Evolutionary conservation across 2,329 filamentous ascomycete species (phyloP).

Genomic region (Epichloe glyceriae): DNA sequence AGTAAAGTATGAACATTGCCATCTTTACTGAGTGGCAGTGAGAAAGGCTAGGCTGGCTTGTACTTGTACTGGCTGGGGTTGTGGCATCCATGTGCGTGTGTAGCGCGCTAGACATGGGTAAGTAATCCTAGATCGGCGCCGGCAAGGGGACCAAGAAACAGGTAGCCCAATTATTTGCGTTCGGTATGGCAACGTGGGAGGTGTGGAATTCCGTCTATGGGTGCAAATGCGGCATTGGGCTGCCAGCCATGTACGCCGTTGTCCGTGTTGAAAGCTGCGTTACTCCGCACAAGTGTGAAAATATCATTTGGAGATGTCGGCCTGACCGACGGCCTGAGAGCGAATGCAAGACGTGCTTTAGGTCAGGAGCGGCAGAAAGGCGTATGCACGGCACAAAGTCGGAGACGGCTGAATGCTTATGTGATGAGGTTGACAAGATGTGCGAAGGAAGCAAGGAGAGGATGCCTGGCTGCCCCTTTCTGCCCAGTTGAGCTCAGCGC

Average conservation of each 20-base stretch:
- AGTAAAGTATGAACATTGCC: no score
- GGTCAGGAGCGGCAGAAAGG: not conserved
- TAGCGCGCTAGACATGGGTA: slow-evolving; percentile 14
- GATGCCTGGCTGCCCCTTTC: no score
- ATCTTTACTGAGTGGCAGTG: no score
- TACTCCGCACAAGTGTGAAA: no score
- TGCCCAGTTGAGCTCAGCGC: no score
- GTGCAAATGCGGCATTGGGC: not conserved
- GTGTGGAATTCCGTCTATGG: not conserved
- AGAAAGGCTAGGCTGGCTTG: not conserved
- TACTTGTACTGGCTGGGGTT: not conserved
- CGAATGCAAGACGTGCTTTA: not conserved
- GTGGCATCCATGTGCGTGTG: slow-evolving; percentile 3
- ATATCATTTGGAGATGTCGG: not conserved
- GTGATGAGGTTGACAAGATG: no score
- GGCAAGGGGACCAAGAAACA: slow-evolving; percentile 8
- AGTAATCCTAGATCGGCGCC: slow-evolving; percentile 14
- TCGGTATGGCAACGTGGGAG: not conserved
- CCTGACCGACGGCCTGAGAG: not conserved
- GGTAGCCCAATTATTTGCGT: not conserved
- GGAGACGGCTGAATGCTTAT: no score
- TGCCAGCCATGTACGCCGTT: not conserved
- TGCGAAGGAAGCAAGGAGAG: no score
- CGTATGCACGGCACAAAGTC: no score
- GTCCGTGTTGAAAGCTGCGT: not conserved